Conservation (phyloP, 1,284 basidiomycete species). For the Phlebopus sp. region DNA sequence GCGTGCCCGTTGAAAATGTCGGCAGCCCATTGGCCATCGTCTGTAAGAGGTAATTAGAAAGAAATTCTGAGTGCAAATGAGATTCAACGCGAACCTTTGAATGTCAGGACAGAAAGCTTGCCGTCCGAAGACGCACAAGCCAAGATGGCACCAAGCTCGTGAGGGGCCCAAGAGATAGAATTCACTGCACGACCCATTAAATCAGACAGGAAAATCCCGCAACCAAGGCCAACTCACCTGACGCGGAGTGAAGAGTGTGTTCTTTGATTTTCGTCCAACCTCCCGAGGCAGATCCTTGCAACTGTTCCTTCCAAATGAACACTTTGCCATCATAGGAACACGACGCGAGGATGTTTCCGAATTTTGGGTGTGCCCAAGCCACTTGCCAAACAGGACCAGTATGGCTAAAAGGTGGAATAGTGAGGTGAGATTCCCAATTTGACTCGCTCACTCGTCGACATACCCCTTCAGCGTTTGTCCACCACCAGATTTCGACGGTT, state of each 20-base stretch:
- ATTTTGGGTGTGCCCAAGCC: constrained; percentile 98
- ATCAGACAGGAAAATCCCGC: neutral
- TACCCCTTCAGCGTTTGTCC: constrained; percentile 87
- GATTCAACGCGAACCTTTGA: constrained; percentile 69
- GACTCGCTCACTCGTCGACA: constrained; percentile 20
- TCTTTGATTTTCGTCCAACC: constrained; percentile 96
- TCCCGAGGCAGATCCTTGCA: constrained; percentile 49
- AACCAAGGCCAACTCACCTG: constrained; percentile 52
- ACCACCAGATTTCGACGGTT: constrained; percentile 57
- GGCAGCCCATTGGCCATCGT: constrained; percentile 95
- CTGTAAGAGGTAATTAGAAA: constrained; percentile 39
- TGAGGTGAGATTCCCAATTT: too few species aligned
- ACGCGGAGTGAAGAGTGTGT: constrained; percentile 91
- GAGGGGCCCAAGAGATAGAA: constrained; percentile 97
- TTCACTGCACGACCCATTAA: constrained; percentile 61
- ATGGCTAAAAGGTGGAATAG: constrained; percentile 53
- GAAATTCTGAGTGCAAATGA: neutral
- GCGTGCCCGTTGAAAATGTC: constrained; percentile 96
- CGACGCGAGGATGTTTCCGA: constrained; percentile 93
- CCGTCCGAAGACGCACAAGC: constrained; percentile 99
- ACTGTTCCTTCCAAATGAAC: constrained; percentile 95
- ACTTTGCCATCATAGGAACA: constrained; percentile 99
- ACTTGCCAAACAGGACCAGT: constrained; percentile 98
- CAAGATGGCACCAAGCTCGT: constrained; percentile 94
- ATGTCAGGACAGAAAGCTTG: constrained; percentile 94